phyloP scores from a whole-genome alignment of 2,329 filamentous ascomycete genomes.

The Aciculosporium take region DNA sequence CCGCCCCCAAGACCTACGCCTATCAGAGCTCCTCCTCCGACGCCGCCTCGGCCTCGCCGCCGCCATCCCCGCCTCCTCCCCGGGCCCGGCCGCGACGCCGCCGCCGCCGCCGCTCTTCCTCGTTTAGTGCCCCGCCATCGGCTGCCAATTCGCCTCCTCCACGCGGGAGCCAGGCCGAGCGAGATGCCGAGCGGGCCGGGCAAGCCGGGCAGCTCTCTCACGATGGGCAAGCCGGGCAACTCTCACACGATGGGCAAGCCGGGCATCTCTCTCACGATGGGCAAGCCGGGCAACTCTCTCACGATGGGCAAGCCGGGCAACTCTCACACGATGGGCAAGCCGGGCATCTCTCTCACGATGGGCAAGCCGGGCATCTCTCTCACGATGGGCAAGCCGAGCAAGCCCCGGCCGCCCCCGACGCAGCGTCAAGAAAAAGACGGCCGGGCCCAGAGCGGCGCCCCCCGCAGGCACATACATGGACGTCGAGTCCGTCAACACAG shows the following conservation, averaged over 20 bases:
- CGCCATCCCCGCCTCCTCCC: neutral
- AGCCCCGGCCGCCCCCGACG: neutral
- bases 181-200: conserved; percentile 12
- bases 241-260: too few relatives aligned
- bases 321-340: too few relatives aligned
- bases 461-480: conserved; percentile 14
- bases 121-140: conserved; percentile 14
- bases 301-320: too few relatives aligned
- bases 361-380: too few relatives aligned
- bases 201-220: too few relatives aligned
- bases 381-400: too few relatives aligned
- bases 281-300: too few relatives aligned
- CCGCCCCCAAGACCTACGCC: conserved; percentile 20
- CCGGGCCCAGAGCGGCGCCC: too few relatives aligned
- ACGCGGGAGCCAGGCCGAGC: conserved; percentile 14
- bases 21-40: conserved; percentile 15
- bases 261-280: too few relatives aligned
- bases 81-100: conserved; percentile 7
- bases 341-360: too few relatives aligned
- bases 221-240: too few relatives aligned
- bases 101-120: conserved; percentile 5
- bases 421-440: neutral
- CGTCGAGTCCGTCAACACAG: conserved; percentile 19
- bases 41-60: neutral
- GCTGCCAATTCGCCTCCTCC: neutral